These are phyloP conservation scores for Wickerhamomyces queroliae DNA, from an alignment of 805 yeast species.

Conservation along the genomic window DNA sequence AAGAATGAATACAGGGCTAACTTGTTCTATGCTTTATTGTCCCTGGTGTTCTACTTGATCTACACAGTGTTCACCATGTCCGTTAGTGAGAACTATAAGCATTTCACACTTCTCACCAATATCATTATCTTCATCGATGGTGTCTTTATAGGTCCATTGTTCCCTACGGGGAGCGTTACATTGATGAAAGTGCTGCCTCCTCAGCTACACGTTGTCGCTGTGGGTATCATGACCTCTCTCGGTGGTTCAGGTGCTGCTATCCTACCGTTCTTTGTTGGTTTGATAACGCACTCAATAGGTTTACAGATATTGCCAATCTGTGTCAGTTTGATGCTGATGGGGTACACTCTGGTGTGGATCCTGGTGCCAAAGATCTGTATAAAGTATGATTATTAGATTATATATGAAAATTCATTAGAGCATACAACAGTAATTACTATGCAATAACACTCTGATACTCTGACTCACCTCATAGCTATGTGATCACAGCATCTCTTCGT, in stretches of 20 bases:
- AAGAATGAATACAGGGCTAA: conserved; percentile 36
- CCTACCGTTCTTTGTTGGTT: conserved; percentile 61
- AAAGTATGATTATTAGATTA: conserved; percentile 4
- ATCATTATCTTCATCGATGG: conserved; percentile 39
- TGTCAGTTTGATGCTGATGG: conserved; percentile 2
- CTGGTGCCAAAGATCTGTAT: conserved; percentile 1
- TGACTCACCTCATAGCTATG: too few relatives aligned
- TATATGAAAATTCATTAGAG: background rate
- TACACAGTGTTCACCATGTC: conserved; percentile 11
- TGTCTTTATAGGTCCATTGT: conserved; percentile 60
- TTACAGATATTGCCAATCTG: conserved; percentile 22
- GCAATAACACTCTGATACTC: conserved; percentile 38
- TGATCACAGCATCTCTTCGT: too few relatives aligned
- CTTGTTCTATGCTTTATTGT: conserved; percentile 27
- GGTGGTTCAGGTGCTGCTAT: conserved; percentile 88
- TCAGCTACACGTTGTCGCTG: conserved; percentile 54
- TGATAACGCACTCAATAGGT: conserved; percentile 20
- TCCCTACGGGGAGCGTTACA: conserved; percentile 67
- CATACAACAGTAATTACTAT: conserved; percentile 11
- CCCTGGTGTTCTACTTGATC: conserved; percentile 24
- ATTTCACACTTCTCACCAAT: conserved; percentile 4
- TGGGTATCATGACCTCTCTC: conserved; percentile 70
- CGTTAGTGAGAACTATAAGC: conserved; percentile 31
- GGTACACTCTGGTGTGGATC: conserved; percentile 8
- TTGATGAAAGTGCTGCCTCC: conserved; percentile 58